phyloP scores from a whole-genome alignment of 2,329 filamentous ascomycete species.

The Colletotrichum zoysiae region DNA sequence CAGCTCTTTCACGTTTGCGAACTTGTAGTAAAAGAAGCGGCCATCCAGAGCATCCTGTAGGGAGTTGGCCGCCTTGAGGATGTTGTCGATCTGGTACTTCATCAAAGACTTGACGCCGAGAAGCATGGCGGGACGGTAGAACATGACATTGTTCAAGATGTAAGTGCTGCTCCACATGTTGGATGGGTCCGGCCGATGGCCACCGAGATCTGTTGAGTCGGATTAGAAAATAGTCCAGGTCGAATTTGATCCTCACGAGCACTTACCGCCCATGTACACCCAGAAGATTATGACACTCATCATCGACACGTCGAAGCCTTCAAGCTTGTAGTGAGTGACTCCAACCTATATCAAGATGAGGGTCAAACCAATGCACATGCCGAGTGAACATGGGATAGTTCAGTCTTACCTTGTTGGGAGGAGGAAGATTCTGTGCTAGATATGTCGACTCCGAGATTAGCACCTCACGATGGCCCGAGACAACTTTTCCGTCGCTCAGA shows the following conservation, averaged over 20 bases:
- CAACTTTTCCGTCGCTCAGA: constrained; percentile 4
- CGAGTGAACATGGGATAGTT: too few relatives aligned
- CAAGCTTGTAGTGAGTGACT: constrained; percentile 40
- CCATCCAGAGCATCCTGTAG: constrained; percentile 8
- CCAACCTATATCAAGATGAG: constrained; percentile 45
- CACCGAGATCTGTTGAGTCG: constrained; percentile 3
- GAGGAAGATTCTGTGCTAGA: constrained; percentile 51
- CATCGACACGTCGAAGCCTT: background rate
- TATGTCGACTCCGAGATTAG: constrained; percentile 50
- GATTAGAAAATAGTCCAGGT: background rate
- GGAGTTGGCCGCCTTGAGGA: constrained; percentile 9
- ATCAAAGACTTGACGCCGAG: constrained; percentile 47
- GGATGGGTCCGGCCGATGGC: constrained; percentile 22
- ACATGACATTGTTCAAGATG: constrained; percentile 50
- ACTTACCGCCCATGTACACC: constrained; percentile 53
- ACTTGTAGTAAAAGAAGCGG: constrained; percentile 36
- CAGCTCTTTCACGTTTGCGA: constrained; percentile 11
- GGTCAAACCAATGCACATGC: background rate
- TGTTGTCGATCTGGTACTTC: constrained; percentile 23
- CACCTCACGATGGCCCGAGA: constrained; percentile 50
- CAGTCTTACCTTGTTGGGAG: constrained; percentile 46
- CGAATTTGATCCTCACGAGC: background rate
- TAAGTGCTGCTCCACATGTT: constrained; percentile 47
- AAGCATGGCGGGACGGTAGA: constrained; percentile 49
- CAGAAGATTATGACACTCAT: constrained; percentile 48